phyloP scores from a whole-genome alignment of 2,329 filamentous ascomycete species.

The Aphanocladium album region DNA sequence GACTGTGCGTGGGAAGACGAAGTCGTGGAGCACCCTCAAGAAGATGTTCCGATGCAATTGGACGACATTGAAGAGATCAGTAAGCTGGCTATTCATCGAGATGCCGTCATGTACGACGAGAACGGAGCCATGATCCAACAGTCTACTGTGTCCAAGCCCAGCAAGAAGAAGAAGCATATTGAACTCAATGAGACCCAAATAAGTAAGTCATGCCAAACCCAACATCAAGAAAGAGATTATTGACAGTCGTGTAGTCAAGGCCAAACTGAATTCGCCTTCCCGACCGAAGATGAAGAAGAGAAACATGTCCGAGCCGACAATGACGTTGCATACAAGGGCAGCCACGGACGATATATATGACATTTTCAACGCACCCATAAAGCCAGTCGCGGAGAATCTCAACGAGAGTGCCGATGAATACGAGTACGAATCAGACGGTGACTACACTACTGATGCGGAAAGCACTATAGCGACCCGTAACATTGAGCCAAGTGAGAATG shows the following conservation, averaged over 20 bases:
- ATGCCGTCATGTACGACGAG: conserved; percentile 46
- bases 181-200: conserved; percentile 91
- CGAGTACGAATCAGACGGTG: conserved; percentile 65
- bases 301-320: conserved; percentile 75
- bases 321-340: conserved; percentile 93
- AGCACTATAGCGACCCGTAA: conserved; percentile 70
- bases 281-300: conserved; percentile 80
- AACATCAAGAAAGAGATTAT: neutral
- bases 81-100: conserved; percentile 24
- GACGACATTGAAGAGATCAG: conserved; percentile 29
- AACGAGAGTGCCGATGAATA: conserved; percentile 54
- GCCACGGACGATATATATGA: conserved; percentile 97
- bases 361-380: conserved; percentile 80
- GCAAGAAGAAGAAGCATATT: conserved; percentile 71
- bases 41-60: conserved; percentile 19
- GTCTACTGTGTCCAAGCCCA: conserved; percentile 39
- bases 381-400: conserved; percentile 22
- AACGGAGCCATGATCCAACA: conserved; percentile 50
- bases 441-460: conserved; percentile 81
- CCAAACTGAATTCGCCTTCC: conserved; percentile 85
- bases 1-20: conserved; percentile 52
- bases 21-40: conserved; percentile 27
- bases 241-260: conserved; percentile 63
- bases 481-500: conserved; percentile 39
- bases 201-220: conserved; percentile 50